A percentile compares a stretch with the other conserved stretches of the same genome.
Evolutionary conservation across 2,329 filamentous ascomycete genomes (phyloP).

Genomic region (Epichloe festucae): DNA sequence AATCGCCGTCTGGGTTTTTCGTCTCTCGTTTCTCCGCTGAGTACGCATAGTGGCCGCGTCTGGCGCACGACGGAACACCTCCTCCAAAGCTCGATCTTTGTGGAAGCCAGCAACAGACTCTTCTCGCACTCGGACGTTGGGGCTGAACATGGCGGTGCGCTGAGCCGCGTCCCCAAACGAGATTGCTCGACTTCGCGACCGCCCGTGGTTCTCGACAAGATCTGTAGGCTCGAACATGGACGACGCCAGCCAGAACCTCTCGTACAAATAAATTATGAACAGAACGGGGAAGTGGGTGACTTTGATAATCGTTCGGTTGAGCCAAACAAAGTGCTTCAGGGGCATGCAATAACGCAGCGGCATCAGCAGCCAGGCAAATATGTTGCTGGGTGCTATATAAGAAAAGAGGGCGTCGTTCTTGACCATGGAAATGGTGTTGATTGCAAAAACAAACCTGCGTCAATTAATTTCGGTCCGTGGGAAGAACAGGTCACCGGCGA

Average conservation of each 20-base stretch:
- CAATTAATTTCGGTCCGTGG: constrained; percentile 5
- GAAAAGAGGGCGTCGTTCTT: constrained; percentile 96
- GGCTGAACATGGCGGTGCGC: constrained; percentile 57
- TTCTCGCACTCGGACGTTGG: constrained; percentile 59
- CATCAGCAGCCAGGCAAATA: constrained; percentile 79
- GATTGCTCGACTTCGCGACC: constrained; percentile 34
- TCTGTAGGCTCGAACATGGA: constrained; percentile 74
- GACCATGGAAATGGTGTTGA: constrained; percentile 96
- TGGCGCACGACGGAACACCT: constrained; percentile 71
- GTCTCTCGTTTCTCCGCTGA: constrained; percentile 48
- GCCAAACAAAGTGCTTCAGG: constrained; percentile 65
- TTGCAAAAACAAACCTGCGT: constrained; percentile 69
- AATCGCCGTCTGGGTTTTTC: constrained; percentile 69
- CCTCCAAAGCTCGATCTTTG: constrained; percentile 80
- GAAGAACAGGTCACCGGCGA: neutral
- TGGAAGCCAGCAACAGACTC: constrained; percentile 81
- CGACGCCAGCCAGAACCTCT: constrained; percentile 63
- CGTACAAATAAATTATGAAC: constrained; percentile 77
- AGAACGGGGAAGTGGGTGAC: constrained; percentile 78
- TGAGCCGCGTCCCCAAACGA: constrained; percentile 44
- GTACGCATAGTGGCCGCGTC: constrained; percentile 48
- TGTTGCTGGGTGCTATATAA: constrained; percentile 82
- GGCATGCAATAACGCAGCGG: constrained; percentile 71
- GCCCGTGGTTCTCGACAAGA: constrained; percentile 59
- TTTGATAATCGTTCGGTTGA: constrained; percentile 89